Base-by-base conservation (phyloP, 345 rosid genomes). In the Hirschfeldia incana region DNA sequence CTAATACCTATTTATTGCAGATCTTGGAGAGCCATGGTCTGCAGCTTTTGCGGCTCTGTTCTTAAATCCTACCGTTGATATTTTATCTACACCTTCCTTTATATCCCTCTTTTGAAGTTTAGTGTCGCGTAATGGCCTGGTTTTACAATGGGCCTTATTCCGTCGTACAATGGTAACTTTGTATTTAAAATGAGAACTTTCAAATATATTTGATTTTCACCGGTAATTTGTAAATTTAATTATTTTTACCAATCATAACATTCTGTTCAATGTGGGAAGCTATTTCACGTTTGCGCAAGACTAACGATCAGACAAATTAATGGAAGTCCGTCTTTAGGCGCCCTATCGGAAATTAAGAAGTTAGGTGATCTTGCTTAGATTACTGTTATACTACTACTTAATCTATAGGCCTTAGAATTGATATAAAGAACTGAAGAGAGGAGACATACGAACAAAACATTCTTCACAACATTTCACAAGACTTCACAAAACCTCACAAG, bases 21-120 rank as follows among this genome's bases (percentile, higher is more conserved):
- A 65, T 86, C 89, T 34, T 87, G 94, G 97, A 87, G 76, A 68
- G 97, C 94, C 67, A 83, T 89, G 2, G 84, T 87, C 0, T 91
- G 92, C 64, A 85, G 88, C 26, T 85, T 86, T 66, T 89, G 97
- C 42, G 92, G 94, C 72, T 83, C 97, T 61, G 70, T 84, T 57
- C 90, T 91, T 32, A 88, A 82, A 81, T 86, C 92, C n/a, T 91
- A 89, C 66, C 76, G 89, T 64, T 91, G 59, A 76, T 21, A 39
- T 64, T 28, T 11, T 6, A 1, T 17, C 7, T 53, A 36, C 27
- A 53, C 65, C 13, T 26, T 62, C 29, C 29, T 32, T 6, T 28
- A 26, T n/a, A 9, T 0, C 21, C 34, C 51, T 69, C 15, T 34
- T 42, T 28, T 12, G 26, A 39, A 12, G 10, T 57, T 17, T 28